Conservation (phyloP, 306 rosid species). For the Parietaria judaica region DNA sequence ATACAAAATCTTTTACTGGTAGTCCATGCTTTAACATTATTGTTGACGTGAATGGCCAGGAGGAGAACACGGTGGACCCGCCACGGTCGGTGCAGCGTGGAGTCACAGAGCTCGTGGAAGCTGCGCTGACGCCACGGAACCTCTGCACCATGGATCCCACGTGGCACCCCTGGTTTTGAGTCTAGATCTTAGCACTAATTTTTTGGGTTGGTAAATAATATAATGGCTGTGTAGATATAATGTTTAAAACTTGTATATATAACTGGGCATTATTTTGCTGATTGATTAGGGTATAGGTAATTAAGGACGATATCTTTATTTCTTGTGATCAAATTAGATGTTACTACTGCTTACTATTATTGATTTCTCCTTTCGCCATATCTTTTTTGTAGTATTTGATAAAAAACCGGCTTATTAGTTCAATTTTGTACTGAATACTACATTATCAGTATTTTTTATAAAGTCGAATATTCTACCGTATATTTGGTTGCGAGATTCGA, state of each 20-base stretch:
- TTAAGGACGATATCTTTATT: too few relatives aligned
- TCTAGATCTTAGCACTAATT: not conserved
- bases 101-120: slow-evolving; percentile 89
- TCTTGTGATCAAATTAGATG: too few relatives aligned
- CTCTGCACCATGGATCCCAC: slow-evolving; percentile 99
- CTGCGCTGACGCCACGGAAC: slow-evolving; percentile 87
- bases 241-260: not conserved
- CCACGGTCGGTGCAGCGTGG: slow-evolving; percentile 92
- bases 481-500: too few relatives aligned
- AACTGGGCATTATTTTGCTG: not conserved
- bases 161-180: slow-evolving; percentile 98
- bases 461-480: too few relatives aligned
- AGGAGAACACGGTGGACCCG: slow-evolving; percentile 84
- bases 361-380: too few relatives aligned
- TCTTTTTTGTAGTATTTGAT: too few relatives aligned
- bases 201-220: slow-evolving; percentile 3
- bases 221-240: not conserved
- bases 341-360: too few relatives aligned
- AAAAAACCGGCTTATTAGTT: too few relatives aligned
- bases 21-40: not conserved
- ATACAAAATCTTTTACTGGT: not conserved
- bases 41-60: slow-evolving; percentile 29
- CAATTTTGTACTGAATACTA: too few relatives aligned
- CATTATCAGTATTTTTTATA: too few relatives aligned
- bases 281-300: too few relatives aligned